These are phyloP conservation scores for Cercospora beticola DNA, from an alignment of 2,329 filamentous ascomycete species.

Conservation along the genomic window DNA sequence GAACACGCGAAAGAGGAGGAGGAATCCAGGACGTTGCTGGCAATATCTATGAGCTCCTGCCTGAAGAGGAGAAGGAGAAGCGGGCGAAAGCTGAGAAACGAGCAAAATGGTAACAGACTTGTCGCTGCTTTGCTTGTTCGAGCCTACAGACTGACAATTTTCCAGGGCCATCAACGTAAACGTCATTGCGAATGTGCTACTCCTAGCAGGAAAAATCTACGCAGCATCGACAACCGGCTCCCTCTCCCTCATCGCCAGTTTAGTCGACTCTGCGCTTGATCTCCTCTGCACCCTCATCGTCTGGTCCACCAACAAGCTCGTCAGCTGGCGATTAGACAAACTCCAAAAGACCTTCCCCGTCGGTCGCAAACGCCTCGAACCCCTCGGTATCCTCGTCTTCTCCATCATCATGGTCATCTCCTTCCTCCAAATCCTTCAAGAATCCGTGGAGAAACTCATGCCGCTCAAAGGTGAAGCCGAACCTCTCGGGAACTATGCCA, in stretches of 20 bases:
- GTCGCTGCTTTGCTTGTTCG: background rate
- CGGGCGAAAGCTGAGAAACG: constrained; percentile 49
- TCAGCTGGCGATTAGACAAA: constrained; percentile 55
- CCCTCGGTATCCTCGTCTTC: constrained; percentile 63
- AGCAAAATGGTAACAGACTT: constrained; percentile 46
- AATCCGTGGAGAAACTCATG: constrained; percentile 59
- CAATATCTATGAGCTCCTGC: constrained; percentile 56
- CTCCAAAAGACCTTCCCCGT: constrained; percentile 59
- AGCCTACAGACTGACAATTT: background rate
- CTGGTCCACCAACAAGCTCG: constrained; percentile 60
- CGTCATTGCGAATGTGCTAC: constrained; percentile 58
- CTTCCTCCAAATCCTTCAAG: constrained; percentile 61
- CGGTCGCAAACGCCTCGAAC: constrained; percentile 57
- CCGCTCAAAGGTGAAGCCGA: constrained; percentile 52
- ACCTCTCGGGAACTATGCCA: constrained; percentile 53
- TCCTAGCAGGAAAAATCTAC: constrained; percentile 56
- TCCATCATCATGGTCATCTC: constrained; percentile 64
- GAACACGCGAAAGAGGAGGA: constrained; percentile 54
- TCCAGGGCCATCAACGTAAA: constrained; percentile 58
- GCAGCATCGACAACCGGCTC: constrained; percentile 58
- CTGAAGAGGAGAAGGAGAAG: constrained; percentile 54
- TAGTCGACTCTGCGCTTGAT: constrained; percentile 62
- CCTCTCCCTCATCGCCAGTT: constrained; percentile 60
- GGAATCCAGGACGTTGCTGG: constrained; percentile 51
- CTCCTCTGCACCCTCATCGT: constrained; percentile 61